These are phyloP conservation scores for Dactylellina cionopaga DNA, from an alignment of 2,329 filamentous ascomycete species.

Conservation along the genomic window DNA sequence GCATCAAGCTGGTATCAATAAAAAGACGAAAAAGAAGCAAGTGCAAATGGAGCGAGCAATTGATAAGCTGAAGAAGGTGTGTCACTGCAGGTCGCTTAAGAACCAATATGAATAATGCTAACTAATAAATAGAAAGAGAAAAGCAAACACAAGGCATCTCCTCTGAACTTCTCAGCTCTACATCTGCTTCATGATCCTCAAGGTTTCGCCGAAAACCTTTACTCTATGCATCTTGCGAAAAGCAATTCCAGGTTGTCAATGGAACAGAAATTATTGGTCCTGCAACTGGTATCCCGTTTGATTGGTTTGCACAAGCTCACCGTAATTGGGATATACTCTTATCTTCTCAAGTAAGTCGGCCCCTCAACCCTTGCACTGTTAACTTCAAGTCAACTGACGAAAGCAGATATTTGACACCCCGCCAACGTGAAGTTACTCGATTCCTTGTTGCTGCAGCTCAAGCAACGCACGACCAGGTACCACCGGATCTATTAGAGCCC, in stretches of 20 bases:
- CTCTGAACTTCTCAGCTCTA: constrained; percentile 93
- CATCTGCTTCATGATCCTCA: constrained; percentile 95
- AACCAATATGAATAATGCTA: constrained; percentile 16
- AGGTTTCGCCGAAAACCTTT: constrained; percentile 88
- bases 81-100: background rate
- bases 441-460: constrained; percentile 93
- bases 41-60: constrained; percentile 82
- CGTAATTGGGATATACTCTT: constrained; percentile 90
- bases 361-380: background rate
- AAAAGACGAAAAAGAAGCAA: constrained; percentile 90
- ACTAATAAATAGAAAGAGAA: constrained; percentile 69
- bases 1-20: constrained; percentile 91
- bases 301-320: constrained; percentile 93
- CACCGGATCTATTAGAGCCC: constrained; percentile 90
- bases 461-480: constrained; percentile 88
- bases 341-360: constrained; percentile 77
- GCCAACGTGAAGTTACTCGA: constrained; percentile 88
- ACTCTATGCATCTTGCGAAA: constrained; percentile 89
- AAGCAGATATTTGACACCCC: constrained; percentile 77
- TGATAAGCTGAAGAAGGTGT: constrained; percentile 76
- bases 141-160: constrained; percentile 87
- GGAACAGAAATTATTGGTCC: constrained; percentile 86
- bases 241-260: constrained; percentile 84
- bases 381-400: background rate
- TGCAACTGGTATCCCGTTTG: constrained; percentile 89